Conservation (phyloP, 164 flowering plant genomes). For the Liriodendron chinense region DNA sequence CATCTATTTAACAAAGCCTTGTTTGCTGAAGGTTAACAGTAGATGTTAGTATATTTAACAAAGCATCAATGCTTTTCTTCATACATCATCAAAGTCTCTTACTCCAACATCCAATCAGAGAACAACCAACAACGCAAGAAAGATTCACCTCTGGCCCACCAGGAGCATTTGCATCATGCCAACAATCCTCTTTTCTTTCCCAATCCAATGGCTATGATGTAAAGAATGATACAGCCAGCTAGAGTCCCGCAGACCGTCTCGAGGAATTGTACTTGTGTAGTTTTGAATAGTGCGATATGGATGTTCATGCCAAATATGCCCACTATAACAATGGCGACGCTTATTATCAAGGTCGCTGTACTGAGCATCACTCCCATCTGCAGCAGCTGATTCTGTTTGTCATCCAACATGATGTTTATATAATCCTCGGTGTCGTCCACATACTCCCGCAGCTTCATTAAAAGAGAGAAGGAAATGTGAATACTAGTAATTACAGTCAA, state of each 20-base stretch:
- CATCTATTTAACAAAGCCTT: no score
- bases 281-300: conserved; percentile 20
- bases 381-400: conserved; percentile 49
- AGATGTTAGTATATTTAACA: no score
- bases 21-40: no score
- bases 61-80: no score
- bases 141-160: background rate
- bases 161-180: conserved; percentile 13
- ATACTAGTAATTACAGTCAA: no score
- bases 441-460: conserved; percentile 37
- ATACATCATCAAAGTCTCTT: no score
- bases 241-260: conserved; percentile 33
- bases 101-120: no score
- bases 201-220: conserved; percentile 32
- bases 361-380: conserved; percentile 50
- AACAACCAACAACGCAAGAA: no score
- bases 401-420: conserved; percentile 48
- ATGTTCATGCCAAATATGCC: conserved; percentile 44
- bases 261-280: conserved; percentile 24
- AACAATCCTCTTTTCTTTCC: conserved; percentile 41
- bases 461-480: background rate
- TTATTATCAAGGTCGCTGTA: conserved; percentile 32
- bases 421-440: conserved; percentile 52
- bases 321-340: conserved; percentile 30
- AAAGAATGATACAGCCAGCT: conserved; percentile 34